Evolutionary conservation across 148 eudicot species (phyloP).

Genomic region (Limonium bicolor): DNA sequence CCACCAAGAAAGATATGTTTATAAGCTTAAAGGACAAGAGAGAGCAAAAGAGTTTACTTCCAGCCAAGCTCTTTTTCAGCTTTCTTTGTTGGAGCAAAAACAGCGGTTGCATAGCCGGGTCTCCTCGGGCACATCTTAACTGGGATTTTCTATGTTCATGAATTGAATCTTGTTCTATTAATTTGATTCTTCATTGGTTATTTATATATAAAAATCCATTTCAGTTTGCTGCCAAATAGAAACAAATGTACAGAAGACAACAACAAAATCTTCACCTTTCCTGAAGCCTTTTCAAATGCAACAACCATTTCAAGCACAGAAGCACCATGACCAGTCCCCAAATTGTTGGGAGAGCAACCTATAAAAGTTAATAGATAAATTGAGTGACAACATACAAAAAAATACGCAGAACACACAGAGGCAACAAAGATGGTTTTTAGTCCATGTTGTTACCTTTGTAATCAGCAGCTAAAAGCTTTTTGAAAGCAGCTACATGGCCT

Average conservation of each 20-base stretch:
- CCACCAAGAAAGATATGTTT: not conserved
- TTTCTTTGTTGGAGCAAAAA: conserved; percentile 58
- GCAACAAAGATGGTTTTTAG: not conserved
- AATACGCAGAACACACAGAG: too few relatives aligned
- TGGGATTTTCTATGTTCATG: conserved; percentile 44
- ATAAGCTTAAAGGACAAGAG: not conserved
- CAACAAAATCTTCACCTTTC: too few relatives aligned
- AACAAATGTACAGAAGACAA: not conserved
- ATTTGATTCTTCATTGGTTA: too few relatives aligned
- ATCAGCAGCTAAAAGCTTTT: conserved; percentile 33
- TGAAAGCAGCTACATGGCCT: conserved; percentile 76
- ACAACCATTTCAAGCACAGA: conserved; percentile 80
- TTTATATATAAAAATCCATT: too few relatives aligned
- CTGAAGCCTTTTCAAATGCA: conserved; percentile 75
- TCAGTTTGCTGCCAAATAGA: not conserved
- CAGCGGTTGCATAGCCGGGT: conserved; percentile 65
- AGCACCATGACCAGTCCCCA: conserved; percentile 71
- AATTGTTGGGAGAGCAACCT: conserved; percentile 58
- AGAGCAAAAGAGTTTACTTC: conserved; percentile 53
- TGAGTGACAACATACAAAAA: too few relatives aligned
- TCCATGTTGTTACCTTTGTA: conserved; percentile 58
- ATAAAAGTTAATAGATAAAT: not conserved
- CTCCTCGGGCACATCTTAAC: conserved; percentile 57
- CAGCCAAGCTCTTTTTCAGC: conserved; percentile 73
- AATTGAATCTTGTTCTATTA: too few relatives aligned